Conservation (phyloP, 106 monocot genomes). For the Platanthera guangdongensis region DNA sequence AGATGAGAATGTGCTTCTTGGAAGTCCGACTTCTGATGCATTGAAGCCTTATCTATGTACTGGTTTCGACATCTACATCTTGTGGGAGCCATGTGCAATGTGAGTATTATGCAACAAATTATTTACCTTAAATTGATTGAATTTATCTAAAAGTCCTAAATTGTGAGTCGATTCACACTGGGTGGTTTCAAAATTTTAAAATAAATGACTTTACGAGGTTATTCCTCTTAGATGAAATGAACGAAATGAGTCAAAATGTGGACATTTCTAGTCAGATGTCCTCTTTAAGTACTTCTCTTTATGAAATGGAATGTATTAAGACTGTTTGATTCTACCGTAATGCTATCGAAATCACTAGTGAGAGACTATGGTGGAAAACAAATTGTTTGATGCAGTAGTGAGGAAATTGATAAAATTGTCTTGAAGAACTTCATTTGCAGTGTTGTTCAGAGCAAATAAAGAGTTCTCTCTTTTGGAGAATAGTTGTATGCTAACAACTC, state of each 20-base stretch:
- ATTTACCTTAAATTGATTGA: background rate
- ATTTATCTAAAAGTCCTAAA: background rate
- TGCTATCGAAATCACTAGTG: too few relatives aligned
- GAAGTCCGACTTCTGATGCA: conserved; percentile 31
- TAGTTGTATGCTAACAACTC: too few relatives aligned
- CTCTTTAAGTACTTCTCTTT: background rate
- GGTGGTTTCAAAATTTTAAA: background rate
- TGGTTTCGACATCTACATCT: conserved; percentile 82
- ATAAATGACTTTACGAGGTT: background rate
- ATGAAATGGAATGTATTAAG: background rate
- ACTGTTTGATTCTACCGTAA: too few relatives aligned
- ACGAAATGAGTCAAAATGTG: background rate
- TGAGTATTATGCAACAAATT: conserved; percentile 31
- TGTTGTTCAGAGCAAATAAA: too few relatives aligned
- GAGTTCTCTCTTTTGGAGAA: too few relatives aligned
- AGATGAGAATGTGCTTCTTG: conserved; percentile 1
- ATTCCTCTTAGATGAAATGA: background rate
- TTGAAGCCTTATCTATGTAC: conserved; percentile 79
- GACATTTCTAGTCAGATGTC: background rate
- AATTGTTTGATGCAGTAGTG: too few relatives aligned
- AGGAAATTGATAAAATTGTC: too few relatives aligned
- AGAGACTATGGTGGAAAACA: too few relatives aligned
- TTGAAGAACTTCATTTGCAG: too few relatives aligned
- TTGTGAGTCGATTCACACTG: background rate
- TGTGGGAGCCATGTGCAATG: conserved; percentile 91